Conservation (phyloP, 2,329 filamentous ascomycete genomes). For the Fusarium sp. region DNA sequence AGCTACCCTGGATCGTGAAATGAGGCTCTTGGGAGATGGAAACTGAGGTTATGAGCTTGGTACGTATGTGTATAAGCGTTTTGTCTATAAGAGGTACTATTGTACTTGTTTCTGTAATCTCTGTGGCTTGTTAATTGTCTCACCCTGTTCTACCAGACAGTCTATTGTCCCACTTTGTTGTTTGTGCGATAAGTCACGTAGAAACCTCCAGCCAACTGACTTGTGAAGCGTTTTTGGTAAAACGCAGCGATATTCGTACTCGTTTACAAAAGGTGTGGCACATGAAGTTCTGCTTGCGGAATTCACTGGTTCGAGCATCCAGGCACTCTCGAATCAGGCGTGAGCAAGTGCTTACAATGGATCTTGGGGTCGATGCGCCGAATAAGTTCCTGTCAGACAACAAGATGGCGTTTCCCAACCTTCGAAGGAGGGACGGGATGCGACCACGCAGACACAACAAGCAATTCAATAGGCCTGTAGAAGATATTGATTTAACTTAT, state of each 20-base stretch:
- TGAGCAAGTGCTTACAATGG: background rate
- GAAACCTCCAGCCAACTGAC: background rate
- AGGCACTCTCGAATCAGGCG: no score
- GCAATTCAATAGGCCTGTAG: no score
- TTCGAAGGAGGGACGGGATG: background rate
- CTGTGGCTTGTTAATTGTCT: accelerated
- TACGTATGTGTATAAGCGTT: background rate
- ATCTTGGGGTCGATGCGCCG: background rate
- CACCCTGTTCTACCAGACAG: accelerated
- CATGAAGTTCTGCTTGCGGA: background rate
- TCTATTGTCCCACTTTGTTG: accelerated
- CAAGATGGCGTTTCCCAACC: accelerated
- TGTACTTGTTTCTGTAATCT: accelerated
- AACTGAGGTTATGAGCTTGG: accelerated
- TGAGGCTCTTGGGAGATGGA: background rate
- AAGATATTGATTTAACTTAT: no score
- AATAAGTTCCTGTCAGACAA: background rate
- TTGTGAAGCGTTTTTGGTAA: accelerated
- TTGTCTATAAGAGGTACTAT: accelerated
- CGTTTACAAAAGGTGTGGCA: background rate
- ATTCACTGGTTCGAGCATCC: background rate
- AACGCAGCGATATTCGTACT: background rate
- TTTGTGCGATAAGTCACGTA: accelerated
- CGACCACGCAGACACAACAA: background rate
- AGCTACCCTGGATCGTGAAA: conserved; percentile 5